phyloP scores from a whole-genome alignment of 2,329 filamentous ascomycete genomes.

The Lasiodiplodia theobromae region DNA sequence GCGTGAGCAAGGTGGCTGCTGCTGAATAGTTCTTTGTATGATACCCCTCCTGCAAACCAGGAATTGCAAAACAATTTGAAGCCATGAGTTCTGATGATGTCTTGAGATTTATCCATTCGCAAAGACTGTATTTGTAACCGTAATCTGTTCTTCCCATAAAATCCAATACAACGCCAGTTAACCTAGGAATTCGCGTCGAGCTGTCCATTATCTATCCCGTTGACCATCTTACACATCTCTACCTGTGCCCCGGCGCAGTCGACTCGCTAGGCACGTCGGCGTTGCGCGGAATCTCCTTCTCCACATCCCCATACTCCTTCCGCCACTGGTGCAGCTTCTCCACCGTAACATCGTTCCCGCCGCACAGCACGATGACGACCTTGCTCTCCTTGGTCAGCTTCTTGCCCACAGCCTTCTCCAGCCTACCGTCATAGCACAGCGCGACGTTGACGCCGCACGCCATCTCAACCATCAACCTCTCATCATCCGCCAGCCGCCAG shows the following conservation, averaged over 20 bases:
- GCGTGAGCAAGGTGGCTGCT: conserved; percentile 5
- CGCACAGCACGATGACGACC: conserved; percentile 88
- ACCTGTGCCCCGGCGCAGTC: conserved; percentile 16
- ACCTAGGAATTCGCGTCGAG: not conserved
- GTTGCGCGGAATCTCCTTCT: conserved; percentile 26
- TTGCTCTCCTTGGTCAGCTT: conserved; percentile 80
- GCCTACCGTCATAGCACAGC: conserved; percentile 41
- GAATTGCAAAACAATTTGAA: not conserved
- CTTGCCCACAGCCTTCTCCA: conserved; percentile 89
- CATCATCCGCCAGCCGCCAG: conserved; percentile 80
- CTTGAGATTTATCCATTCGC: not conserved
- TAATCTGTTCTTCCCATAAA: not conserved
- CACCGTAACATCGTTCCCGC: conserved; percentile 62
- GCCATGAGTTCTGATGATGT: not conserved
- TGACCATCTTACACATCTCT: not conserved
- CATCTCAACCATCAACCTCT: conserved; percentile 80
- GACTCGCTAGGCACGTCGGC: conserved; percentile 23
- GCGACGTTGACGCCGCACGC: conserved; percentile 85
- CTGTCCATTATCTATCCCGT: not conserved
- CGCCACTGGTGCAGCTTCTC: conserved; percentile 81
- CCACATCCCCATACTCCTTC: conserved; percentile 66
- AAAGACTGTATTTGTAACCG: conserved; percentile 4
- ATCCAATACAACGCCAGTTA: not conserved
- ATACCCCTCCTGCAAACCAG: conserved; percentile 19
- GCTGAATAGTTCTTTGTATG: conserved; percentile 11